phyloP scores from a whole-genome alignment of 1,284 basidiomycete species.

The Ganoderma leucocontextum region DNA sequence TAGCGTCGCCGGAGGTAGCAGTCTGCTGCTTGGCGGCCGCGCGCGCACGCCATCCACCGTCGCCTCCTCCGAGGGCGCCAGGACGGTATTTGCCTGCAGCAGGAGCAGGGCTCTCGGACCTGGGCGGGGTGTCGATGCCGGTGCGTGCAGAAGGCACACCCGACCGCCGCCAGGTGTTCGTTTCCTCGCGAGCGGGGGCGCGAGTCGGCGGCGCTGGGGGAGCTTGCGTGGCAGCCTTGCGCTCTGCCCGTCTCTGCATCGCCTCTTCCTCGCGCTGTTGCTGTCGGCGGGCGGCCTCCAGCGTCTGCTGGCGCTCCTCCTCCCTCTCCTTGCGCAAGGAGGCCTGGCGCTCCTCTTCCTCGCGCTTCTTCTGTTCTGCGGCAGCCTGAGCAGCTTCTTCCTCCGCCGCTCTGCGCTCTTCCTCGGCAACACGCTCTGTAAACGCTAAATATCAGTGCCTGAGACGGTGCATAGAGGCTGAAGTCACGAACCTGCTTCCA shows the following conservation, averaged over 20 bases:
- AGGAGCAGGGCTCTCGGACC: slow-evolving; percentile 56
- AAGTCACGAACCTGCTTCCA: slow-evolving; percentile 57
- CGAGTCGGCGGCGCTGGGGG: slow-evolving; percentile 31
- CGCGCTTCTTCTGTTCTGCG: slow-evolving; percentile 63
- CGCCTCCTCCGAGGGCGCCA: slow-evolving; percentile 47
- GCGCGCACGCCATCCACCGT: slow-evolving; percentile 64
- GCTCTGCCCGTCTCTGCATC: slow-evolving; percentile 54
- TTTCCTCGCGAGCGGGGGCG: slow-evolving; percentile 41
- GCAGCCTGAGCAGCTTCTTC: slow-evolving; percentile 58
- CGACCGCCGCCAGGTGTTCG: slow-evolving; percentile 43
- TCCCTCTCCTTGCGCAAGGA: slow-evolving; percentile 70
- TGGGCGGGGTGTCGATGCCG: slow-evolving; percentile 43
- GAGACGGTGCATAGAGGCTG: slow-evolving; percentile 13
- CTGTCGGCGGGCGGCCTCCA: slow-evolving; percentile 68
- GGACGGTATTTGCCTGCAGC: slow-evolving; percentile 51
- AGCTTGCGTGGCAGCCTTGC: slow-evolving; percentile 43
- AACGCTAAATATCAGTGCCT: neutral
- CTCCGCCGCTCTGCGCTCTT: slow-evolving; percentile 57
- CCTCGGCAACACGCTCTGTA: slow-evolving; percentile 62
- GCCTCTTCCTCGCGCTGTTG: slow-evolving; percentile 86
- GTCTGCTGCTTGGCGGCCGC: slow-evolving; percentile 53
- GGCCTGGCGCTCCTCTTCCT: slow-evolving; percentile 65
- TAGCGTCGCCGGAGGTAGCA: slow-evolving; percentile 35
- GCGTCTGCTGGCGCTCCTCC: slow-evolving; percentile 67
- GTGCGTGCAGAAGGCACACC: slow-evolving; percentile 39